Evolutionary conservation across 768 basidiomycete genomes (phyloP), one percentile per base, ranked within the genome.

Genomic region (Rossbeevera mucosa): DNA sequence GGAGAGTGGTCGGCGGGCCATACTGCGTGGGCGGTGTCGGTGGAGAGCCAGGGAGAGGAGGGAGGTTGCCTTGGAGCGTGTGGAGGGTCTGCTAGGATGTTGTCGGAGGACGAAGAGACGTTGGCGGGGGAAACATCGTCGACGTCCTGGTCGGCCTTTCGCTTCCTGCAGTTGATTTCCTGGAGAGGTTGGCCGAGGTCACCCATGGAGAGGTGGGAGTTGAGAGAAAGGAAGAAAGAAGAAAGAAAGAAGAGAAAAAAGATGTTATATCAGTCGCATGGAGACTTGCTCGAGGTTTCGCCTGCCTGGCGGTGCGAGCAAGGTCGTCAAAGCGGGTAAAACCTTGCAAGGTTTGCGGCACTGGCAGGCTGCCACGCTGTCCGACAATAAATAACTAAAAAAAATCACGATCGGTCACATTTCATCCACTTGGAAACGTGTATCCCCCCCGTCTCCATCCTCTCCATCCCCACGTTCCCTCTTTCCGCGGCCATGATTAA

Each of bases 91-190:
- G 71, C 60, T 57, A 71, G 63, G 57, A 72, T 74, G 48, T 66
- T 65, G 54, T 75, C 65, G 44, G 64, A 7, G 60, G 16, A 5
- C 0, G 64, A 24, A 13, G 59, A n/a, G n/a, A n/a, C n/a, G n/a
- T n/a, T 31, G 14, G 62, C 29, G 42, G 75, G 70, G 26, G 55
- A 49, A 63, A 43, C 51, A 42, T 70, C 69, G 43, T 77, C 75
- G 52, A 18, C 36, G 36, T 86, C 82, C 25, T 64, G 49, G 65
- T 79, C 79, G 0, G 82, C 78, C 71, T 89, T 88, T 59, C 86
- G 82, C 70, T 88, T 88, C 64, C 82, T 77, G 64, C 76, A 74
- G 76, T 77, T 69, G 49, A 66, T 47, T 71, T 76, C 60, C 53
- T 77, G 76, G 58, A 71, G 68, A 50, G 76, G 72, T 56, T 82